These are phyloP conservation scores for Citropsis articulata DNA, from an alignment of 345 rosid species.

Conservation along the genomic window DNA sequence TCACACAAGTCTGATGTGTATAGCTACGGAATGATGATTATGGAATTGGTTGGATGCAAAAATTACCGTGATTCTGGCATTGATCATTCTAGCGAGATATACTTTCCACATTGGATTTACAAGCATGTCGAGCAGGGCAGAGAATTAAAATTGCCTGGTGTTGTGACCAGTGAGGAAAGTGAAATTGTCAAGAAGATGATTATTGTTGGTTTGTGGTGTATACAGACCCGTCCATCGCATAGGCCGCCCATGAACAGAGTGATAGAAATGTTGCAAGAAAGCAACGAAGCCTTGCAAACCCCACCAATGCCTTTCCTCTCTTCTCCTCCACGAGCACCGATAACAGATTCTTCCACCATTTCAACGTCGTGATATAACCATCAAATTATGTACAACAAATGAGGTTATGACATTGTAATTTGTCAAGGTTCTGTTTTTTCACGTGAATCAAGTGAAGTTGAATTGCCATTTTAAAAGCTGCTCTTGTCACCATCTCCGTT, in stretches of 20 bases:
- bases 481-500: no score
- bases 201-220: no score
- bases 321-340: neutral
- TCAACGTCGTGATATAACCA: no score
- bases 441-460: no score
- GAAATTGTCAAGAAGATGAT: no score
- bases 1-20: constrained; percentile 33
- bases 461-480: no score
- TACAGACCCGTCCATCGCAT: no score
- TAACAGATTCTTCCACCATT: no score
- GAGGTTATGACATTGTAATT: no score
- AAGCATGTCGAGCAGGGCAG: neutral
- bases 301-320: constrained; percentile 1
- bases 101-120: constrained; percentile 24
- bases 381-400: no score
- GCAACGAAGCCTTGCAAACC: neutral
- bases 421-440: no score
- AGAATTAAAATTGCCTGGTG: neutral
- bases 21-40: constrained; percentile 28
- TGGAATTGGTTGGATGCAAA: constrained; percentile 16
- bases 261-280: constrained; percentile 14
- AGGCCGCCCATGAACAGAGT: constrained; percentile 13
- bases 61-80: neutral
- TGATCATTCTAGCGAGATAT: neutral
- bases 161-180: no score